Base-by-base conservation (phyloP, 768 basidiomycete genomes). In the Candolleomyces efflorescens region DNA sequence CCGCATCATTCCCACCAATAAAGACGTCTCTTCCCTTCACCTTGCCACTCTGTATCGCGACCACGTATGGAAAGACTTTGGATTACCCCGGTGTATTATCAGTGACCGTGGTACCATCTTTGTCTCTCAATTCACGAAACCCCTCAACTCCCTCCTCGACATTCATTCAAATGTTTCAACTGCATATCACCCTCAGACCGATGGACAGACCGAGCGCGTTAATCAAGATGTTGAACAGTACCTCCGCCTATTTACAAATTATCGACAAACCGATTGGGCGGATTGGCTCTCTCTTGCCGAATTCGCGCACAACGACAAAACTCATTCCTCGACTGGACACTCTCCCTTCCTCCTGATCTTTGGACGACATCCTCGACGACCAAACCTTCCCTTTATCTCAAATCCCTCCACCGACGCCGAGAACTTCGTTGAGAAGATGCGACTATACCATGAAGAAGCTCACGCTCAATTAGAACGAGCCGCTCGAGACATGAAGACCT, bases 131-230 rank as follows among this genome's bases (percentile, higher is more conserved):
- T 71, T 77, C 62, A 75, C 69, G 61, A n/a, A n/a, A n/a, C n/a
- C n/a, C n/a, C n/a, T 32, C 7, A 67, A 69, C 0, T 53, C 50
- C 24, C 43, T 65, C 1, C 66, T 79, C 0, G 69, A 71, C 0
- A 73, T 79, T 36, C 46, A 71, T 7, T 49, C 44, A 0, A 68
- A 66, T 20, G 60, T 70, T 0, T 69, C 69, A 15, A 79, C 78
- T 0, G 77, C 76, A 1, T 80, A 72, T 50, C 79, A 80, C 54
- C 80, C 78, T 0, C 71, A 76, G 50, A 72, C 72, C 2, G 65
- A 79, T 59, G 65, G 70, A 3, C 68, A 70, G 56, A 72, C 68
- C 4, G 69, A 75, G 41, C 47, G 24, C 2, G 23, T 41, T 10
- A 56, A 56, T 32, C 55, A 56, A 22, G 47, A 47, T 6, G 2